Evolutionary conservation across 495 filamentous ascomycete species (phyloP), one percentile per base, ranked within the genome.

Genomic region (Penicillium coprophilum): DNA sequence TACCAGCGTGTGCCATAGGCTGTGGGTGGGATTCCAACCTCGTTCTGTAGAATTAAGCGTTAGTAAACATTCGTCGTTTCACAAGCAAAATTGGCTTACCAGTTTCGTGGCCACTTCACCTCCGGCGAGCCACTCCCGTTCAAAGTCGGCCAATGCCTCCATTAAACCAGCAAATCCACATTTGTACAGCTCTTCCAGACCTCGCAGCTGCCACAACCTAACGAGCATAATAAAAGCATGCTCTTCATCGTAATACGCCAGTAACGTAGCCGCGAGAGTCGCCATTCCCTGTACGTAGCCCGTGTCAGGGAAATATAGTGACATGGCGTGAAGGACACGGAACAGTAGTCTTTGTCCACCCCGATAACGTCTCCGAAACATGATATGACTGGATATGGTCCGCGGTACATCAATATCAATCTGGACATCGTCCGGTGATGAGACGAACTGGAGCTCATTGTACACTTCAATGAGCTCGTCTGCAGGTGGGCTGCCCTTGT

Each of bases 251-350:
- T 88, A 99, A 66, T 97, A 99, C 61, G 93, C 96, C 5, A 99
- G 82, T 9, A 99, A 79, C 1, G 95, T 97, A 2, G 95, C 92
- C 6, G 90, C 92, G 28, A 97, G 80, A 20, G 91, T 87, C 1
- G 94, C 94, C 94, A 99, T 99, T 34, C 94, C 94, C 69, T 99
- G 94, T 4, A 99, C 94, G 71, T 99, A 99, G 3, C 94, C 93
- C 3, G 89, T 90, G 11, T 88, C 89, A 1, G 92, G 92, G 62
- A 91, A 94, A 65, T 96, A 92, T 15, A 99, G 80, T 8, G 88
- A 93, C 69, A 99, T 82, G 56, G 89, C 85, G 68, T 97, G 94
- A 19, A 99, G 79, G 8, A 97, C 91, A 20, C 94, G 83, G 73
- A 99, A 99, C 6, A 99, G 80, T 21, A 97, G 77, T 45, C 94